Evolutionary conservation across 176 grass and related monocot genomes (phyloP).

Genomic region (Dactylis glomerata): DNA sequence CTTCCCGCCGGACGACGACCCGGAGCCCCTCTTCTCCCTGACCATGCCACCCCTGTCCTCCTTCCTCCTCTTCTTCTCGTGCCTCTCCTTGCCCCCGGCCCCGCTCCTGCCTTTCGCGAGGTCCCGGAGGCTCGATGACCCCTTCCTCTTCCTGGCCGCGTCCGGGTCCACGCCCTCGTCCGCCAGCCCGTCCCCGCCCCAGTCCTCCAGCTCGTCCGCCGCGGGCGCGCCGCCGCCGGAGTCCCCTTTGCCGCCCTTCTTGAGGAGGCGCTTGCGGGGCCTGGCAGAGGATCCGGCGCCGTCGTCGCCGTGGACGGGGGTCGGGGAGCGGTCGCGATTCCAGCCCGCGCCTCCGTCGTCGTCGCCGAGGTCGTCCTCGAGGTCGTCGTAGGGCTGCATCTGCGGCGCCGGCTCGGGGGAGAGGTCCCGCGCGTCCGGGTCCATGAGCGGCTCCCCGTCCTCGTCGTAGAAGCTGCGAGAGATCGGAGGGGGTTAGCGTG

Average conservation of each 20-base stretch:
- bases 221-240: slow-evolving; percentile 15
- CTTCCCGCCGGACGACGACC: slow-evolving; percentile 28
- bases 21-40: slow-evolving; percentile 42
- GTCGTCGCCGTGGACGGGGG: slow-evolving; percentile 61
- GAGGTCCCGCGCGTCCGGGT: slow-evolving; percentile 44
- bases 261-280: slow-evolving; percentile 75
- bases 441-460: slow-evolving; percentile 79
- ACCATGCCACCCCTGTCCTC: slow-evolving; percentile 51
- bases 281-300: slow-evolving; percentile 35
- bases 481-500: not conserved
- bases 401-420: slow-evolving; percentile 25
- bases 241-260: slow-evolving; percentile 45
- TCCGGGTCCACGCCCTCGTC: slow-evolving; percentile 33
- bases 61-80: slow-evolving; percentile 46
- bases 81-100: slow-evolving; percentile 34
- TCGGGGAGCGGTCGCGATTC: slow-evolving; percentile 60
- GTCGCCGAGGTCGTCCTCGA: slow-evolving; percentile 46
- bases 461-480: slow-evolving; percentile 67
- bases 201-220: slow-evolving; percentile 55
- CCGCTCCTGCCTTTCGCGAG: slow-evolving; percentile 33
- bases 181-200: slow-evolving; percentile 30
- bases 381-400: slow-evolving; percentile 41
- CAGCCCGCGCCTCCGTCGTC: slow-evolving; percentile 38
- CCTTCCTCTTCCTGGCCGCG: slow-evolving; percentile 47
- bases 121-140: slow-evolving; percentile 32